These are phyloP conservation scores for Alternaria panax DNA, from an alignment of 2,329 filamentous ascomycete genomes.

Conservation along the genomic window DNA sequence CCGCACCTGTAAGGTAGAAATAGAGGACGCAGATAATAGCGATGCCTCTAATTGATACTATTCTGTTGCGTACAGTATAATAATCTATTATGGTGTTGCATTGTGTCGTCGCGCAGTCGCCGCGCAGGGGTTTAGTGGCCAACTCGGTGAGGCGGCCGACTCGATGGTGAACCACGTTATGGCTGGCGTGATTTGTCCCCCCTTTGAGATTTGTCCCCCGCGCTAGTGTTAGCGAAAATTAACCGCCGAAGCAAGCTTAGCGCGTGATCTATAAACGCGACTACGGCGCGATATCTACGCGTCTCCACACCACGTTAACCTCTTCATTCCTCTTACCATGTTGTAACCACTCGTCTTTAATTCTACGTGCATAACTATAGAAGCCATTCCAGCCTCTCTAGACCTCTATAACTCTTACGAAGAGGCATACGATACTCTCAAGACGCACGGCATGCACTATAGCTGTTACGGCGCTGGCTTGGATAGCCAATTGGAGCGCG, in stretches of 20 bases:
- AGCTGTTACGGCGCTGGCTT: too few relatives aligned
- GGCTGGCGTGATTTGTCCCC: background rate
- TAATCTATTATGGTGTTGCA: too few relatives aligned
- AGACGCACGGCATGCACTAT: constrained; percentile 16
- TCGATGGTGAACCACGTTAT: too few relatives aligned
- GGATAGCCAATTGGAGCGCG: too few relatives aligned
- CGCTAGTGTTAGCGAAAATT: constrained; percentile 17
- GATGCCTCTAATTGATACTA: too few relatives aligned
- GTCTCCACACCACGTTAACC: constrained; percentile 7
- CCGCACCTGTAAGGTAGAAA: too few relatives aligned
- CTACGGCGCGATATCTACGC: constrained; percentile 2
- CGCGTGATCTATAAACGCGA: constrained; percentile 16
- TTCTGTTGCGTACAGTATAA: too few relatives aligned
- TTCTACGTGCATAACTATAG: constrained; percentile 4
- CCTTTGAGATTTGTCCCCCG: constrained; percentile 4
- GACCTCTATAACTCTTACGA: constrained; percentile 18
- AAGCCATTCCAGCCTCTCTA: background rate
- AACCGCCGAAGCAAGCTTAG: constrained; percentile 9
- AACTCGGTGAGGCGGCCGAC: too few relatives aligned
- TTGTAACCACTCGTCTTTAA: background rate
- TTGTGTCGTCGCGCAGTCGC: too few relatives aligned
- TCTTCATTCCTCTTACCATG: background rate
- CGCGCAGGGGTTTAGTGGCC: too few relatives aligned
- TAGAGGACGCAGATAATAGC: too few relatives aligned
- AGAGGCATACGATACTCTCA: constrained; percentile 22